Conservation (phyloP, 257 asterid species). For the Solanum sitiens region DNA sequence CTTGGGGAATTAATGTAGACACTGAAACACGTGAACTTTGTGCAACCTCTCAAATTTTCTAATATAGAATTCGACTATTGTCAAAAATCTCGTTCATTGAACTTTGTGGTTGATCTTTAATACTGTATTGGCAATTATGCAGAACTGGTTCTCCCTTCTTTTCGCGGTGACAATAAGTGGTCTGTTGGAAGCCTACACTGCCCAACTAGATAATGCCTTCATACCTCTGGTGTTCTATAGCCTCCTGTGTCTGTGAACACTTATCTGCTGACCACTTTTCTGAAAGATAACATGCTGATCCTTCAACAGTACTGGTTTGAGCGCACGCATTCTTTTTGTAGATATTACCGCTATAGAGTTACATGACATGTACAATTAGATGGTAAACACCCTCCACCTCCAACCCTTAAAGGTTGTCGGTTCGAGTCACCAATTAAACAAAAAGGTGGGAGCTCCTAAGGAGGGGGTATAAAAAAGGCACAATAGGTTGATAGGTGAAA, state of each 20-base stretch:
- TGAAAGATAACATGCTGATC: not conserved
- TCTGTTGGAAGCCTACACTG: constrained; percentile 88
- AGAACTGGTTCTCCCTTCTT: constrained; percentile 79
- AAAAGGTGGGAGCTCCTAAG: not conserved
- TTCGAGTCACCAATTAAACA: not conserved
- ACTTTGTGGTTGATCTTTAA: constrained; percentile 8
- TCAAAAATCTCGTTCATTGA: not conserved
- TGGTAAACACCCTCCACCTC: not conserved
- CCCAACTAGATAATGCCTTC: constrained; percentile 97
- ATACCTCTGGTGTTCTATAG: constrained; percentile 94
- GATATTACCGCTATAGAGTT: constrained; percentile 16
- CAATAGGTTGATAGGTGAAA: not conserved
- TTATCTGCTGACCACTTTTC: not conserved
- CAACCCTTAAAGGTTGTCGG: not conserved
- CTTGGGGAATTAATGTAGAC: not conserved
- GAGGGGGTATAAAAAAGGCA: not conserved
- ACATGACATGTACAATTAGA: not conserved
- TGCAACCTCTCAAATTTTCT: not conserved
- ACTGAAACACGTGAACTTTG: not conserved
- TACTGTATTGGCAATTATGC: constrained; percentile 17
- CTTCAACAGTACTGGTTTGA: not conserved
- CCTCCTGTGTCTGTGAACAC: constrained; percentile 64
- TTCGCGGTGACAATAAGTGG: constrained; percentile 76
- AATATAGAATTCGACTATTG: not conserved
- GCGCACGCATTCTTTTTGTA: constrained; percentile 6